Percentiles rank a stretch among this genome's conserved stretches.
Evolutionary conservation across 495 filamentous ascomycete species (phyloP).

Genomic region (Polyplosphaeria fusca): DNA sequence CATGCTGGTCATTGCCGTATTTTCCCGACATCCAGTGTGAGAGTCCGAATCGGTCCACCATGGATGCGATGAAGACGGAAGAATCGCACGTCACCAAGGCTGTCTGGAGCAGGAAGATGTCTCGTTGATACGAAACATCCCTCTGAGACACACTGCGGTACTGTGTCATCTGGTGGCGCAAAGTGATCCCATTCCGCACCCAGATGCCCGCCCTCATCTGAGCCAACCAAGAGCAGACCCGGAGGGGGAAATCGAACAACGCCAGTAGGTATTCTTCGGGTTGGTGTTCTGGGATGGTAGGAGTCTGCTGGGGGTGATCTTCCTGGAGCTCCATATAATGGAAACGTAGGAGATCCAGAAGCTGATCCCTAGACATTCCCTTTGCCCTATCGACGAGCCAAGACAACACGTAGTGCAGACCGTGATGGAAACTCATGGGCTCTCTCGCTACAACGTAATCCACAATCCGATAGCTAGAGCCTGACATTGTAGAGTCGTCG

Average conservation of each 20-base stretch:
- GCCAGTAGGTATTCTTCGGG: slow-evolving; percentile 78
- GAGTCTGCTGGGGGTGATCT: slow-evolving; percentile 48
- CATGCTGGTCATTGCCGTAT: slow-evolving; percentile 59
- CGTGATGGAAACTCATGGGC: slow-evolving; percentile 96
- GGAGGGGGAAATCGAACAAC: slow-evolving; percentile 86
- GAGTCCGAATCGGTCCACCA: slow-evolving; percentile 88
- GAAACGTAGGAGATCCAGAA: slow-evolving; percentile 65
- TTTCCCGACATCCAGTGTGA: slow-evolving; percentile 82
- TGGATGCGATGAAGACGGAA: slow-evolving; percentile 78
- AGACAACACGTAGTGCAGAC: slow-evolving; percentile 92
- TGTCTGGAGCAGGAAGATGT: slow-evolving; percentile 91
- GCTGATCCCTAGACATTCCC: slow-evolving; percentile 60
- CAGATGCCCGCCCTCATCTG: slow-evolving; percentile 99
- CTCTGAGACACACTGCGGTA: slow-evolving; percentile 83
- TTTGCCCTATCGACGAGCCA: slow-evolving; percentile 93
- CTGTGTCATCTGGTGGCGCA: slow-evolving; percentile 89
- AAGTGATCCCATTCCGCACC: slow-evolving; percentile 94
- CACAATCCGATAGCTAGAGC: slow-evolving; percentile 59
- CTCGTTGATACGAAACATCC: slow-evolving; percentile 88
- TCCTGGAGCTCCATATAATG: slow-evolving; percentile 56
- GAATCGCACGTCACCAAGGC: slow-evolving; percentile 85
- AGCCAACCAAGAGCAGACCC: slow-evolving; percentile 92
- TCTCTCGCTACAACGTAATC: slow-evolving; percentile 83
- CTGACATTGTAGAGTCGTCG: slow-evolving; percentile 39
- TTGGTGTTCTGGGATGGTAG: slow-evolving; percentile 42